Conservation (phyloP, 2,329 filamentous ascomycete species). For the Microcera coccophila region DNA sequence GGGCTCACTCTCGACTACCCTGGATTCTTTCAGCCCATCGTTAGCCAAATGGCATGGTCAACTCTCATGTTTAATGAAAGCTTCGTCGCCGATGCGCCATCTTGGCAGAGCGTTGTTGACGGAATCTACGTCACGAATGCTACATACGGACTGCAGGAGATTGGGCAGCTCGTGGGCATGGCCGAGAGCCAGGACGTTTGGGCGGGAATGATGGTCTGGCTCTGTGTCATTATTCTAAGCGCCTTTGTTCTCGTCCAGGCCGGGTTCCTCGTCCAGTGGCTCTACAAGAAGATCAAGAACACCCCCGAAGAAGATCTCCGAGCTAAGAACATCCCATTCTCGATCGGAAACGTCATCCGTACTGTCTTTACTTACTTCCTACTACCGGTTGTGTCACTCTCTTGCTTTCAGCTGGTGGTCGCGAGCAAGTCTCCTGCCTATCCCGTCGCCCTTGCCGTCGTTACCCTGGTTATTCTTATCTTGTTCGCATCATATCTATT, state of each 20-base stretch:
- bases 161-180: conserved; percentile 83
- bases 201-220: conserved; percentile 91
- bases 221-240: conserved; percentile 69
- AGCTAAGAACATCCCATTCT: conserved; percentile 88
- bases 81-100: conserved; percentile 66
- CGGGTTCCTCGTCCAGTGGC: conserved; percentile 73
- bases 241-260: conserved; percentile 69
- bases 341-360: conserved; percentile 72
- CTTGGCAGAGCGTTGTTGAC: conserved; percentile 67
- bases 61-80: conserved; percentile 89
- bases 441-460: conserved; percentile 68
- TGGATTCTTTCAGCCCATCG: conserved; percentile 87
- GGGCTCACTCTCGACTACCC: conserved; percentile 83
- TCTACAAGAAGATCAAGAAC: conserved; percentile 66
- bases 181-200: conserved; percentile 73
- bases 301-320: conserved; percentile 82
- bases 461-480: conserved; percentile 70
- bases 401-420: conserved; percentile 86
- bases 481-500: conserved; percentile 76
- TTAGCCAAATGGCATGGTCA: conserved; percentile 87
- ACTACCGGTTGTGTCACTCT: conserved; percentile 79
- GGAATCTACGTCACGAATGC: conserved; percentile 82
- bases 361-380: conserved; percentile 92
- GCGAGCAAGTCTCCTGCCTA: conserved; percentile 63
- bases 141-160: conserved; percentile 71